phyloP scores from a whole-genome alignment of 306 rosid genomes.

The Spatholobus suberectus region DNA sequence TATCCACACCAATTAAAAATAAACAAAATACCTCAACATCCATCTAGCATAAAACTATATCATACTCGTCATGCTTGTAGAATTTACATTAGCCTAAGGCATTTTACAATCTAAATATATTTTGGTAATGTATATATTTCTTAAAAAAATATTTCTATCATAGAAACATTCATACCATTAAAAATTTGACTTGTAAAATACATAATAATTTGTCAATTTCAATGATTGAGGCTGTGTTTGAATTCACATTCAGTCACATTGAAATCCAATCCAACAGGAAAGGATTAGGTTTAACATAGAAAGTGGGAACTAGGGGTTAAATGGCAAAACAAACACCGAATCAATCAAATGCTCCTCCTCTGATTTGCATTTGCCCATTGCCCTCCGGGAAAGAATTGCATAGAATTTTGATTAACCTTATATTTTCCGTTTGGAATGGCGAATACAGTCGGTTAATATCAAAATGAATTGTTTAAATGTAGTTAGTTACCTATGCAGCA shows the following conservation, averaged over 20 bases:
- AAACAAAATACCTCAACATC: not conserved
- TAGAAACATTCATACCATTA: not conserved
- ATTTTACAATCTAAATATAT: not conserved
- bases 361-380: slow-evolving; percentile 16
- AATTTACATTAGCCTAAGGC: not conserved
- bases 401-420: slow-evolving; percentile 36
- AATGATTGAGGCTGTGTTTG: too few relatives aligned
- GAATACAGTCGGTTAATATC: slow-evolving; percentile 43
- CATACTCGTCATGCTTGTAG: not conserved
- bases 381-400: slow-evolving; percentile 22
- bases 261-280: too few relatives aligned
- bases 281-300: too few relatives aligned
- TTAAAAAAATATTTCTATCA: not conserved
- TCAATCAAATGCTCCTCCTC: not conserved
- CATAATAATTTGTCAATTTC: not conserved
- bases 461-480: slow-evolving; percentile 53
- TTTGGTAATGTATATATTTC: not conserved
- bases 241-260: too few relatives aligned
- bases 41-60: not conserved
- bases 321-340: too few relatives aligned
- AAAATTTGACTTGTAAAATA: not conserved
- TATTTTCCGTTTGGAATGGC: slow-evolving; percentile 33
- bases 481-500: slow-evolving; percentile 49
- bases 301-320: too few relatives aligned
- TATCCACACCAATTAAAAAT: too few relatives aligned